Base-by-base conservation (phyloP, 2,329 filamentous ascomycete genomes). In the Sordariomycetes sp. region DNA sequence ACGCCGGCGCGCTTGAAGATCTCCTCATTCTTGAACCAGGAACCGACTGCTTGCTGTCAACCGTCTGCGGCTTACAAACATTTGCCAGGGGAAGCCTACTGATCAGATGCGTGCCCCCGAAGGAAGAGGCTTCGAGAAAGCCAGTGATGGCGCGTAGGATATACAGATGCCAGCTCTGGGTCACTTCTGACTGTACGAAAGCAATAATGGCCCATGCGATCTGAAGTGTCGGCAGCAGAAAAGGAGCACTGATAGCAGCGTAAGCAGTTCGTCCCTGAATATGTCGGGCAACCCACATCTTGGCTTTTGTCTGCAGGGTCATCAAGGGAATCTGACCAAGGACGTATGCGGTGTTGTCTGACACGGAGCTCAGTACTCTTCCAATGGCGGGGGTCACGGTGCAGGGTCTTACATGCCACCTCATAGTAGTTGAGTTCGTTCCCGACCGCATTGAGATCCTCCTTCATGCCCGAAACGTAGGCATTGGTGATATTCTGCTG, bases 1-100 rank as follows among this genome's bases (percentile, higher is more conserved):
- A 68, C 56, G 0, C 65, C 64, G 0, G 64, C 62, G 7, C 68
- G 56, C 42, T 71, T 71, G 41, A 65, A 69, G 0, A 58, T 50
- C 18, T 57, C 53, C 9, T 46, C 42, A 14, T 49, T 49, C 8
- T 46, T 50, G 34, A 55, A 55, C 53, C 51, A 56, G 4, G 48
- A 53, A 20, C 33, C 37, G 9, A 33, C 37, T 39, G 18, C 3
- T n/a, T 12, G 6, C 10, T 21, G n/a, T n/a, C n/a, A n/a, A n/a
- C 19, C 16, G 14, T 8, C 12, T 18, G 21, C n/a, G 12, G 16
- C 16, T 23, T 30, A 16, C 19, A 32, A 10, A 35, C 19, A 16
- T 4, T 27, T 19, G 12, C n/a, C 19, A 16, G 14, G 17, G 12
- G 7, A 4, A 12, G 38, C 48, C 35, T 15, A 52, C 48, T 41